Base-by-base conservation (phyloP, 2,329 filamentous ascomycete genomes). In the Ceratocystiopsis sp. region DNA sequence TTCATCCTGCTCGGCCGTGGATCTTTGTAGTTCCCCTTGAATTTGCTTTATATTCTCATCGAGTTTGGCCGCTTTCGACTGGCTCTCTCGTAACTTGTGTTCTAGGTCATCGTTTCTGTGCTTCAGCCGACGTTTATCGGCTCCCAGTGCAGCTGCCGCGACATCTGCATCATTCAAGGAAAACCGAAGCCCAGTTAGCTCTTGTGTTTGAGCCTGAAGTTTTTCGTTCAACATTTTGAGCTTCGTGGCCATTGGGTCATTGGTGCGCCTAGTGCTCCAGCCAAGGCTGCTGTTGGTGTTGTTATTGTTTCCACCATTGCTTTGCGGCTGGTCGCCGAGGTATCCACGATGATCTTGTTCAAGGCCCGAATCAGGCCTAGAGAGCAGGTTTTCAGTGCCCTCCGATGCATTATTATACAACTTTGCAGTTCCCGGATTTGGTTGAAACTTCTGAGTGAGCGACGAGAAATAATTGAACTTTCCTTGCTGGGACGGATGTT, bases 1-100 rank as follows among this genome's bases (percentile, higher is more conserved):
- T 6, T 51, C 51, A 44, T 70, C 65, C 25, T 72, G 68, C 45
- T 72, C 67, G 2, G 50, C 46, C 10, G 25, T 29, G 6, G 25
- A 29, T 9, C 25, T 55, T 43, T 69, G 67, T n/a, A 73, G 51
- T 15, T 61, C 61, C 3, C 52, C 49, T 42, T 54, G 61, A 45
- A 58, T 62, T 1, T 50, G 50, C 7, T 52, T 53, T 37, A 59
- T 52, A 59, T 68, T 11, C 13, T 60, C 58, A 40, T 61, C 52
- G 1, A 65, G 46, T 17, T 50, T 53, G 8, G 45, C 43, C 3
- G 61, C 35, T 10, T 55, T 50, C 2, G 51, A 46, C 5, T 53
- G 54, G 2, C 59, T 52, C 1, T 51, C 45, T 4, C 51, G 46
- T 1, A 63, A 46, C 25, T 62, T 55, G 33, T 4, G 50, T 45